phyloP scores from a whole-genome alignment of 208 protist species.

The Leptomonas pyrrhocoris region DNA sequence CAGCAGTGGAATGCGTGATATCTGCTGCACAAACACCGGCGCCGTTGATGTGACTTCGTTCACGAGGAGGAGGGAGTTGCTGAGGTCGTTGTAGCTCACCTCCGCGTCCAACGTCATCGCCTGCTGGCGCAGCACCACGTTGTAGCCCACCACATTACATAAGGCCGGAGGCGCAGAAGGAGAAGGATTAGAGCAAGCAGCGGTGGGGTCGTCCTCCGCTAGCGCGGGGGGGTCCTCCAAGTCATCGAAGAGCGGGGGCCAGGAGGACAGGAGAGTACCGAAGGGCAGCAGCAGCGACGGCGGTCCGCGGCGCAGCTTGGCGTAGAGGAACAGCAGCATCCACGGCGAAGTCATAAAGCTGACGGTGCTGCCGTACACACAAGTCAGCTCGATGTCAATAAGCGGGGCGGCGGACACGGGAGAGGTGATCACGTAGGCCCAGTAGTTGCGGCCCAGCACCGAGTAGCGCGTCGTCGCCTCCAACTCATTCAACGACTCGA shows the following conservation, averaged over 20 bases:
- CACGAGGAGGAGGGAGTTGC: constrained; percentile 67
- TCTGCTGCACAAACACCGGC: constrained; percentile 77
- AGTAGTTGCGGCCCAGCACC: constrained; percentile 90
- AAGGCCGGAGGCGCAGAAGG: neutral
- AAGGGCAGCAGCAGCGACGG: constrained; percentile 74
- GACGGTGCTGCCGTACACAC: constrained; percentile 81
- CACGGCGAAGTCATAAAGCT: constrained; percentile 83
- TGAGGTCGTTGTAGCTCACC: constrained; percentile 64
- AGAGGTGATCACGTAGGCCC: constrained; percentile 69
- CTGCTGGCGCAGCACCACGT: constrained; percentile 60
- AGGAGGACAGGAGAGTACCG: constrained; percentile 58
- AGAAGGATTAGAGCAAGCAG: neutral
- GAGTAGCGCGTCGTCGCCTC: constrained; percentile 87
- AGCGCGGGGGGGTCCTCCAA: constrained; percentile 26
- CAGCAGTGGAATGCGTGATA: constrained; percentile 48
- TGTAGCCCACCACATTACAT: constrained; percentile 34
- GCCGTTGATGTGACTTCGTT: constrained; percentile 74
- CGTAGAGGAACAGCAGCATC: constrained; percentile 78
- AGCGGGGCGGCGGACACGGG: constrained; percentile 68
- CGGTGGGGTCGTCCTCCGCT: neutral
- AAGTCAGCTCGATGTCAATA: constrained; percentile 75
- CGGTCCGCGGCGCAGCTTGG: constrained; percentile 51
- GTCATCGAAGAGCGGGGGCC: constrained; percentile 56
- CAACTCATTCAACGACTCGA: constrained; percentile 90
- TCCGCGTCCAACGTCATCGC: constrained; percentile 77